These are phyloP conservation scores for Aspergillus clavatus DNA, from an alignment of 2,329 filamentous ascomycete species.

Conservation along the genomic window DNA sequence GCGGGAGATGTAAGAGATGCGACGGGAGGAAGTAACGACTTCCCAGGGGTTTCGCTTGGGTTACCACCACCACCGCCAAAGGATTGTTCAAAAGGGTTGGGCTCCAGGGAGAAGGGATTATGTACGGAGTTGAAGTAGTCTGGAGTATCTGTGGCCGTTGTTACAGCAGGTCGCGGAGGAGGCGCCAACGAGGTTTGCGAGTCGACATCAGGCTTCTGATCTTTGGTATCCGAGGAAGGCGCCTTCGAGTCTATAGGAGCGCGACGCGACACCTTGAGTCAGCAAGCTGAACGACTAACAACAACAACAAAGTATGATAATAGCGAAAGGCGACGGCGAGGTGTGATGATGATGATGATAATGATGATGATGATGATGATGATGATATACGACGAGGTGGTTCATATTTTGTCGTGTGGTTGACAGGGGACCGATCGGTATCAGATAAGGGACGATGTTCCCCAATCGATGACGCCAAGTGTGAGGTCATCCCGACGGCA, in stretches of 20 bases:
- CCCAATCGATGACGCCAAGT: slow-evolving; percentile 32
- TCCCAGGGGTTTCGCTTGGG: slow-evolving; percentile 73
- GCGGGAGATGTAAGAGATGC: slow-evolving; percentile 88
- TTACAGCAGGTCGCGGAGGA: slow-evolving; percentile 56
- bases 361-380: slow-evolving; percentile 13
- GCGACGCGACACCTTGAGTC: slow-evolving; percentile 13
- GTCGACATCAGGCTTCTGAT: slow-evolving; percentile 49
- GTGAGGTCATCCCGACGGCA: slow-evolving; percentile 36
- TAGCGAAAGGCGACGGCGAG: not conserved
- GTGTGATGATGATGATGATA: slow-evolving; percentile 11
- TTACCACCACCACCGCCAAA: slow-evolving; percentile 55
- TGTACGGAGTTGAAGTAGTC: slow-evolving; percentile 66
- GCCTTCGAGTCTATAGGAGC: slow-evolving; percentile 26
- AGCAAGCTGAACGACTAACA: slow-evolving; percentile 18
- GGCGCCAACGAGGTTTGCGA: slow-evolving; percentile 63
- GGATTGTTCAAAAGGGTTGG: slow-evolving; percentile 95
- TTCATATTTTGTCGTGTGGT: slow-evolving; percentile 14
- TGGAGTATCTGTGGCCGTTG: slow-evolving; percentile 53
- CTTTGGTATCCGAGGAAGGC: slow-evolving; percentile 31
- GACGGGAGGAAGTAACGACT: slow-evolving; percentile 78
- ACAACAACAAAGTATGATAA: slow-evolving; percentile 6
- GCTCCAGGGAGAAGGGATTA: slow-evolving; percentile 60
- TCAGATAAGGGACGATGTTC: slow-evolving; percentile 21
- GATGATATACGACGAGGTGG: slow-evolving; percentile 15
- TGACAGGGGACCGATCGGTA: slow-evolving; percentile 4